These are phyloP conservation scores for Chionographis japonica DNA, from an alignment of 106 monocot species.

Conservation along the genomic window DNA sequence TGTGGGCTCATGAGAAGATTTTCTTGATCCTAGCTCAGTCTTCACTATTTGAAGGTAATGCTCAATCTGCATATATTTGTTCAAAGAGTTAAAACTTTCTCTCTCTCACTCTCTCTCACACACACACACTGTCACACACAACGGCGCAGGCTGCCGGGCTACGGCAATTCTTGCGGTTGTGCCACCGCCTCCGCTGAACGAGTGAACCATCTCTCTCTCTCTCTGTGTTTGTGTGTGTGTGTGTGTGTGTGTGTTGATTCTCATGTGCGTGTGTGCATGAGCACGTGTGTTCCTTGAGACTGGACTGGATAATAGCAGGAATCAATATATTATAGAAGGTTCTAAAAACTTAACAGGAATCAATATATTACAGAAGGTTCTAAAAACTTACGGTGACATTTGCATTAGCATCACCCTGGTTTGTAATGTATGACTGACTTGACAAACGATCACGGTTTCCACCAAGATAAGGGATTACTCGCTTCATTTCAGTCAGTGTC, in stretches of 20 bases:
- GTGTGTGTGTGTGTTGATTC: too few relatives aligned
- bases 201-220: too few relatives aligned
- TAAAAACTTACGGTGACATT: slow-evolving; percentile 74
- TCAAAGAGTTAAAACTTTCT: too few relatives aligned
- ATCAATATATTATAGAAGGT: neutral
- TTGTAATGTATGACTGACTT: slow-evolving; percentile 60
- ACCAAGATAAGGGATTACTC: slow-evolving; percentile 70
- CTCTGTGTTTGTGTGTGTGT: too few relatives aligned
- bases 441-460: slow-evolving; percentile 67
- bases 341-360: slow-evolving; percentile 11
- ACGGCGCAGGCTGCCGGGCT: too few relatives aligned
- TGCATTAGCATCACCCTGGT: slow-evolving; percentile 26
- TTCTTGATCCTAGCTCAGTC: slow-evolving; percentile 66
- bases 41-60: slow-evolving; percentile 95
- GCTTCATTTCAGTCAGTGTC: slow-evolving; percentile 60
- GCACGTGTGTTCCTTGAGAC: too few relatives aligned
- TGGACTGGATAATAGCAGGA: too few relatives aligned
- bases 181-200: too few relatives aligned
- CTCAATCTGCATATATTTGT: slow-evolving; percentile 61
- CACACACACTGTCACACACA: too few relatives aligned
- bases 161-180: too few relatives aligned
- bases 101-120: too few relatives aligned
- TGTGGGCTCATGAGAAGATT: slow-evolving; percentile 40
- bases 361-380: neutral
- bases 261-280: too few relatives aligned